phyloP scores from a whole-genome alignment of 2,329 filamentous ascomycete species.

The Nemania diffusa region DNA sequence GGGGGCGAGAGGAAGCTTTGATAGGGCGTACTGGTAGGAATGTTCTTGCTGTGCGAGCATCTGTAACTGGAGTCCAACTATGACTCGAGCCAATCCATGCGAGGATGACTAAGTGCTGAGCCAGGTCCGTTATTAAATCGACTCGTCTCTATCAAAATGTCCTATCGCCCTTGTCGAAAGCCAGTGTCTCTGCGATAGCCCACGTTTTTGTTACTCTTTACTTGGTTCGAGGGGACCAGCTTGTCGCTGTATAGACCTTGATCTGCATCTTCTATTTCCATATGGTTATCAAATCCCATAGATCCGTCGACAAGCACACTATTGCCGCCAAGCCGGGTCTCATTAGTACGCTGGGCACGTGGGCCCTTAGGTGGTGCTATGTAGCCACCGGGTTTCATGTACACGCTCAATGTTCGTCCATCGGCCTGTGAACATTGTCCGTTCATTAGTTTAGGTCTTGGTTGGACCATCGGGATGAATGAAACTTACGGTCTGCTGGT shows the following conservation, averaged over 20 bases:
- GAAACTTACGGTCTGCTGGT: conserved; percentile 76
- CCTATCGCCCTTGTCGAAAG: conserved; percentile 43
- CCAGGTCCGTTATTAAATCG: background rate
- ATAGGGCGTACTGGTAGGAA: background rate
- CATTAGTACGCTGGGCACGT: conserved; percentile 48
- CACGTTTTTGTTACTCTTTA: conserved; percentile 33
- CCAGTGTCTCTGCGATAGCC: conserved; percentile 41
- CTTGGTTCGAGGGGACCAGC: conserved; percentile 47
- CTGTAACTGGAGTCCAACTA: background rate
- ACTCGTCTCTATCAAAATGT: conserved; percentile 5
- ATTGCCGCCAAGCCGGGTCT: conserved; percentile 48
- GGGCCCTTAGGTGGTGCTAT: conserved; percentile 47
- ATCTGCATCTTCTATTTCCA: conserved; percentile 53
- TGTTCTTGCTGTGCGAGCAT: background rate
- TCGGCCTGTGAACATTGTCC: conserved; percentile 66
- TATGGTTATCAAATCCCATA: conserved; percentile 63
- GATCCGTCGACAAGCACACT: conserved; percentile 63
- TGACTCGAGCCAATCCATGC: background rate
- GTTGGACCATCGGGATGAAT: background rate
- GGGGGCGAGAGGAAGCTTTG: background rate
- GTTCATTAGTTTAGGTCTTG: conserved; percentile 14
- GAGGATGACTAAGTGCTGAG: background rate
- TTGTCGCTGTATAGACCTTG: conserved; percentile 65
- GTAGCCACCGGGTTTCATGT: conserved; percentile 67
- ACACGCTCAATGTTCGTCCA: conserved; percentile 77